These are phyloP conservation scores for Avena atlantica DNA, from an alignment of 176 grass and related monocot species.

Conservation along the genomic window DNA sequence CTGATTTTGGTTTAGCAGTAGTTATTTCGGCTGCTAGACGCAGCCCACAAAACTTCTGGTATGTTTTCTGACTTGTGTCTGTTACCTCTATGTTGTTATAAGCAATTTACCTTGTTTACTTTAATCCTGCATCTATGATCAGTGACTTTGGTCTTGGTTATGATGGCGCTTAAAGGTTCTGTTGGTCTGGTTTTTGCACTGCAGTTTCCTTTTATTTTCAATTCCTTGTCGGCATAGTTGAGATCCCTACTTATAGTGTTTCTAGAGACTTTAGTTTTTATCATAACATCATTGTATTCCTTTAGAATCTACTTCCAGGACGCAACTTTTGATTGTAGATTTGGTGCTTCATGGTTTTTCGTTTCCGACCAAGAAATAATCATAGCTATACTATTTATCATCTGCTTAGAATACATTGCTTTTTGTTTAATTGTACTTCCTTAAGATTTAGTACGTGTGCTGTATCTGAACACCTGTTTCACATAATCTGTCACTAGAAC, in stretches of 20 bases:
- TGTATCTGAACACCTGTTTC: slow-evolving; percentile 24
- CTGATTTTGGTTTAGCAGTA: slow-evolving; percentile 78
- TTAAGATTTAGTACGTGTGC: slow-evolving; percentile 23
- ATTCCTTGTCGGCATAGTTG: background rate
- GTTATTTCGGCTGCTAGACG: slow-evolving; percentile 82
- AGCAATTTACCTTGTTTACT: slow-evolving; percentile 24
- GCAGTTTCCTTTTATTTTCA: background rate
- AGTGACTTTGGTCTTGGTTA: slow-evolving; percentile 21
- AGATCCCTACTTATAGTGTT: background rate
- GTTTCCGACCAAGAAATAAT: background rate
- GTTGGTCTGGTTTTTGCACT: slow-evolving; percentile 19
- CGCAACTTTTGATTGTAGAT: slow-evolving; percentile 7
- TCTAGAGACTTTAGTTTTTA: slow-evolving; percentile 25
- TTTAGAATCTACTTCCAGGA: background rate
- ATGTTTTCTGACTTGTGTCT: slow-evolving; percentile 31
- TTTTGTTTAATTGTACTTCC: slow-evolving; percentile 8
- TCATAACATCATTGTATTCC: slow-evolving; percentile 16
- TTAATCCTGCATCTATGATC: background rate
- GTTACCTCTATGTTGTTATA: background rate
- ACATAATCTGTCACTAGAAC: slow-evolving; percentile 13
- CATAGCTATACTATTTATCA: slow-evolving; percentile 13
- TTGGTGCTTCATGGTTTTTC: background rate
- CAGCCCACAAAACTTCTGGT: slow-evolving; percentile 98
- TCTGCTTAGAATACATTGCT: background rate
- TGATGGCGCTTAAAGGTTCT: background rate